A percentile compares a stretch with the other conserved stretches of the same genome.
Conservation (phyloP, 2,329 filamentous ascomycete genomes). For the Colletotrichum phormii region DNA sequence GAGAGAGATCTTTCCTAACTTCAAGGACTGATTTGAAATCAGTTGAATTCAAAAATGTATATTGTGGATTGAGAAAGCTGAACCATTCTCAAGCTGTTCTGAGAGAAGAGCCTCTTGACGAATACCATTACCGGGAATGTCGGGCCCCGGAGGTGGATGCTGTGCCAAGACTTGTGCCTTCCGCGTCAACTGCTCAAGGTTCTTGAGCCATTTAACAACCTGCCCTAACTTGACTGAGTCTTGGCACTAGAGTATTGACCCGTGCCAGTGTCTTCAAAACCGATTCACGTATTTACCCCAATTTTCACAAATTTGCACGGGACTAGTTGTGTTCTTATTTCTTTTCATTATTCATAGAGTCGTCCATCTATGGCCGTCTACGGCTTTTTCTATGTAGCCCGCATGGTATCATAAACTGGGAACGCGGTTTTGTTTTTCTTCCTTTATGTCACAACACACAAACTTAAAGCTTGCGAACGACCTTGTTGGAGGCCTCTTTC, state of each 20-base stretch:
- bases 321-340: not conserved
- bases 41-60: no score
- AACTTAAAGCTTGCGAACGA: slow-evolving; percentile 49
- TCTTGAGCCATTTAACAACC: not conserved
- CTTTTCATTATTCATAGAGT: slow-evolving; percentile 25
- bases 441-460: not conserved
- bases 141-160: not conserved
- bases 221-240: no score
- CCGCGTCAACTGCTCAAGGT: not conserved
- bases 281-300: not conserved
- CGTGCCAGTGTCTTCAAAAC: not conserved
- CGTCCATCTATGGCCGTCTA: slow-evolving; percentile 18
- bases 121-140: not conserved
- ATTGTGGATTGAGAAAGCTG: no score
- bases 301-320: not conserved
- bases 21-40: no score
- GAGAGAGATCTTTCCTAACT: no score
- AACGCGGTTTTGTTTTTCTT: not conserved
- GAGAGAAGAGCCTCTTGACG: not conserved
- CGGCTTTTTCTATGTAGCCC: not conserved
- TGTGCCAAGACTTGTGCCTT: not conserved
- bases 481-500: slow-evolving; percentile 60
- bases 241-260: no score
- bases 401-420: slow-evolving; percentile 24
- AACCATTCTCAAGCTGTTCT: not conserved